Evolutionary conservation across 768 basidiomycete species (phyloP), one percentile per base, ranked within the genome.

Genomic region (Mycena sanguinolenta): DNA sequence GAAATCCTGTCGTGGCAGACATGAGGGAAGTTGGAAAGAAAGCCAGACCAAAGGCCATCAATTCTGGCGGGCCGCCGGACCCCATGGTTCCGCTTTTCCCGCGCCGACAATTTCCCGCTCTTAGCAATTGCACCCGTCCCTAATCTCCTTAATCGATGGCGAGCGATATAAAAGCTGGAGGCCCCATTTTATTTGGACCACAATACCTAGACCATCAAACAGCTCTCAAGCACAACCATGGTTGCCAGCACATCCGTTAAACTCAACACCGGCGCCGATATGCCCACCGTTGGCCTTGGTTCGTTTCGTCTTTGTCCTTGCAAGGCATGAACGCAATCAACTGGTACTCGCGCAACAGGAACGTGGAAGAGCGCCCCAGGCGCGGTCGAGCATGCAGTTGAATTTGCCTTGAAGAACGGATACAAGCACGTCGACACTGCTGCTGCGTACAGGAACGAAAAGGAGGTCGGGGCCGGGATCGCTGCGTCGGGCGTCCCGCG

Each of bases 381-480:
- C 57, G 84, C 85, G 44, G 94, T 95, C 65, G 88, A 89, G 73
- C 80, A 87, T 46, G 95, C 95, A 25, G 95, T 96, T 63, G 87
- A 90, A 74, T 84, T 83, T 74, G 95, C 95, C 1, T 82, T 97
- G 73, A 90, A 85, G 76, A 82, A 84, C 52, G 95, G 95, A 4
- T 96, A 96, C 84, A 88, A 75, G 78, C 91, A 86, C 76, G 89
- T 91, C 77, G 92, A 91, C 78, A 93, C 90, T 63, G 92, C 92
- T 13, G 82, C 89, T 25, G 90, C 84, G 8, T 93, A 93, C 78
- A 81, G 81, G 60, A 96, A 95, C 77, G 93, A 96, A 80, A 82
- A 84, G 39, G 93, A 94, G 79, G 95, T 97, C 52, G 95, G 95
- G 17, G 75, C 89, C 63, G 95, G 95, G 34, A 91, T 96, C 82